These are phyloP conservation scores for Starmera amethionina DNA, from an alignment of 805 yeast species.

Conservation along the genomic window DNA sequence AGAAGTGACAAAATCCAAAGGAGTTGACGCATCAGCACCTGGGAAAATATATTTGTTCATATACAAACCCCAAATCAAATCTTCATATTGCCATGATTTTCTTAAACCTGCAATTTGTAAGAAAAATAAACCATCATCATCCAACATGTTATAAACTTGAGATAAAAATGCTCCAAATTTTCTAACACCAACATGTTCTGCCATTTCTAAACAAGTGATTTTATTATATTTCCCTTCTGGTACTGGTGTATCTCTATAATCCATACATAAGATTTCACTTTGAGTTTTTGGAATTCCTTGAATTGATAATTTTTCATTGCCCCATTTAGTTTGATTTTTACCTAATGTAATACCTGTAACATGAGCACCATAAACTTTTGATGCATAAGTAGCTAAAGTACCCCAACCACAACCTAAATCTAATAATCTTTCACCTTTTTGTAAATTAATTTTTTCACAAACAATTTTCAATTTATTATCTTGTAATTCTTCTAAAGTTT, in stretches of 20 bases:
- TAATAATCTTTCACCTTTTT: conserved; percentile 63
- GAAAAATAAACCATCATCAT: conserved; percentile 83
- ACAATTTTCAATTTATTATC: conserved; percentile 84
- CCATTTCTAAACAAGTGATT: conserved; percentile 89
- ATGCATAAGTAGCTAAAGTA: conserved; percentile 76
- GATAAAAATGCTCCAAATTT: conserved; percentile 64
- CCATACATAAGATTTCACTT: conserved; percentile 69
- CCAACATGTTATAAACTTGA: conserved; percentile 80
- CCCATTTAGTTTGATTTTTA: conserved; percentile 85
- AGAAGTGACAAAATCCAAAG: conserved; percentile 72
- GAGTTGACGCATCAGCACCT: conserved; percentile 95
- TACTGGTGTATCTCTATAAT: conserved; percentile 83
- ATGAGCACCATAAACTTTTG: conserved; percentile 71
- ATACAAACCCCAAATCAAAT: conserved; percentile 86
- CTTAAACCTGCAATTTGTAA: conserved; percentile 87
- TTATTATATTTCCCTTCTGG: conserved; percentile 66
- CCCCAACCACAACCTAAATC: conserved; percentile 98
- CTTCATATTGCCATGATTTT: conserved; percentile 92
- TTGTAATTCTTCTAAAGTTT: conserved; percentile 71
- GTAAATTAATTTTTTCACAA: conserved; percentile 73
- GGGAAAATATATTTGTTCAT: conserved; percentile 97
- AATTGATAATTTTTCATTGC: conserved; percentile 56
- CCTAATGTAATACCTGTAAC: conserved; percentile 90
- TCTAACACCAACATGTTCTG: conserved; percentile 92
- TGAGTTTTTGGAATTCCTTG: conserved; percentile 65